Conservation (phyloP, 78 protist species). For the Protostelium mycophagum region DNA sequence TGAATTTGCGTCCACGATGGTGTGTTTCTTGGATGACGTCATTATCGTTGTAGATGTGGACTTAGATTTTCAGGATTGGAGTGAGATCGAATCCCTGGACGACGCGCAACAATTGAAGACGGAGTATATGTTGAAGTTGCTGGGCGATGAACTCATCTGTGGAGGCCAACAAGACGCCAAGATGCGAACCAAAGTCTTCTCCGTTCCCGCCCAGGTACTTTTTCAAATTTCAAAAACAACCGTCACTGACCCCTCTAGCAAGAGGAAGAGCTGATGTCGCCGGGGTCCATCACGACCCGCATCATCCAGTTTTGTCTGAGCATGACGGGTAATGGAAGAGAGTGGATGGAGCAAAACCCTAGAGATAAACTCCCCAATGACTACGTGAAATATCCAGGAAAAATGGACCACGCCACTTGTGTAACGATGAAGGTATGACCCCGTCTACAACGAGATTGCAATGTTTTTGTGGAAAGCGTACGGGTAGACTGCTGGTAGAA, state of each 20-base stretch:
- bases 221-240: background rate
- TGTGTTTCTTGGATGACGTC: background rate
- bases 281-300: constrained; percentile 37
- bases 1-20: background rate
- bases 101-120: constrained; percentile 34
- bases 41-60: background rate
- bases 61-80: constrained; percentile 23
- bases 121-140: constrained; percentile 37
- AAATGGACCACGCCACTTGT: constrained; percentile 69
- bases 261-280: constrained; percentile 27
- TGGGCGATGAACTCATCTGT: constrained; percentile 19
- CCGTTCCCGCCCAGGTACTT: background rate
- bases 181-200: background rate
- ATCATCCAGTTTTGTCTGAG: constrained; percentile 43
- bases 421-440: constrained; percentile 1
- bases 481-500: no score
- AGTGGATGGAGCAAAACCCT: constrained; percentile 54
- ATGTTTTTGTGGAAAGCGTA: no score
- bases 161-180: background rate
- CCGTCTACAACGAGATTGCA: background rate
- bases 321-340: constrained; percentile 47
- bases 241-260: background rate
- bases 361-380: constrained; percentile 42
- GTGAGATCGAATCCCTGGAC: constrained; percentile 39
- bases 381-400: constrained; percentile 54